Base-by-base conservation (phyloP, 2,329 filamentous ascomycete species). In the Eutypella sp. region DNA sequence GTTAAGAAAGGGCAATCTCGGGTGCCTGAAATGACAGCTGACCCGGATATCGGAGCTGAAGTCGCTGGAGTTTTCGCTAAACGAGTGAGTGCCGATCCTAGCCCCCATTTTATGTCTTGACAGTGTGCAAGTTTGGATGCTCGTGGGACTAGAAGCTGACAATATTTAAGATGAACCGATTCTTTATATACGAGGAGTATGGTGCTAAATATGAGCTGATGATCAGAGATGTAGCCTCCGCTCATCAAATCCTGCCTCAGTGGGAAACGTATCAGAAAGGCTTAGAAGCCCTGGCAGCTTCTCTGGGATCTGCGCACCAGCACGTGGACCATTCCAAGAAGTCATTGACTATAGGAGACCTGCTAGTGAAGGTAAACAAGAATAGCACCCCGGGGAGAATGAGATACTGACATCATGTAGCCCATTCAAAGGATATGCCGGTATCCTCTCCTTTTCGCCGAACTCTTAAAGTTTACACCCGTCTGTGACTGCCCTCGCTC, bases 341-440 rank as follows among this genome's bases (percentile, higher is more conserved):
- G 60, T 86, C 89, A 2, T 70, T 95, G 53, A 90, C 87, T 2
- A 80, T 96, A 52, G 81, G 84, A 41, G 93, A 97, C 66, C 74
- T 97, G 5, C 75, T 97, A 45, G 90, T 96, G 55, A 97, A 97
- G 79, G 90, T 89, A 56, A 53, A 65, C 29, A 41, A 23, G 16
- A 8, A 16, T 27, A 25, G n/a, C 31, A 3, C 15, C 41, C 23
- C 27, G 41, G 19, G 11, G 11, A 39, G 36, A 39, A n/a, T 22
- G 1, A 5, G 20, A 36, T 19, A 36, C 51, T 51, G 54, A 46
- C 44, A 27, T 15, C 13, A 33, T 33, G 16, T 45, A 95, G 88
- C 93, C 92, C 0, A 91, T 96, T 18, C 92, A 99, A 67, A 80
- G 92, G 45, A 79, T 96, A 19, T 95, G 89, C 71, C 89, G 87